A percentile compares a stretch with the other conserved stretches of the same genome.
Evolutionary conservation across 2,329 filamentous ascomycete genomes (phyloP).

Genomic region (Venturia nashicola): DNA sequence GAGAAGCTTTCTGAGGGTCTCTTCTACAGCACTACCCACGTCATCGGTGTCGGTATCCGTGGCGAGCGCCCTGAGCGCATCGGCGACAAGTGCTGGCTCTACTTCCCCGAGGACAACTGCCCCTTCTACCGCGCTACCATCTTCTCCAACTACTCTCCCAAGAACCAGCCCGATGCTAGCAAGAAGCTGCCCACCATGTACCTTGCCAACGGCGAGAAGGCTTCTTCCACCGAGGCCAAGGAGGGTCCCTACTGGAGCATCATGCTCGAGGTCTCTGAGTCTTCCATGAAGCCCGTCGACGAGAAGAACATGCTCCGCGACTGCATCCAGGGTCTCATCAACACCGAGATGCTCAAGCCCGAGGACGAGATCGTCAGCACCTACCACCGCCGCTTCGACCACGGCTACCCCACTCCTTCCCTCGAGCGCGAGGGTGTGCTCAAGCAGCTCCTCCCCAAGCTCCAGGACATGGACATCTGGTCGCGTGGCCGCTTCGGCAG

Average conservation of each 20-base stretch:
- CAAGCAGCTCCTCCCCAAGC: conserved; percentile 81
- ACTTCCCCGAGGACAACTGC: conserved; percentile 98
- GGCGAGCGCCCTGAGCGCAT: conserved; percentile 87
- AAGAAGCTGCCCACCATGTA: too few species aligned
- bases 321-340: conserved; percentile 90
- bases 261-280: conserved; percentile 98
- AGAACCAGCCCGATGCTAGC: conserved; percentile 86
- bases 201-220: too few species aligned
- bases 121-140: conserved; percentile 99
- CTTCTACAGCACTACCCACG: conserved; percentile 94
- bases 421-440: conserved; percentile 93
- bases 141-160: conserved; percentile 99
- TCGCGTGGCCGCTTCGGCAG: conserved; percentile 94
- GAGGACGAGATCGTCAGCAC: conserved; percentile 93
- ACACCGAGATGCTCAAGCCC: conserved; percentile 90
- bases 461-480: conserved; percentile 83
- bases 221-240: conserved; percentile 55
- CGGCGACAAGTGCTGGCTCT: conserved; percentile 99
- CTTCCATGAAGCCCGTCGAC: conserved; percentile 87
- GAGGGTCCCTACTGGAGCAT: conserved; percentile 98
- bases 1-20: conserved; percentile 75
- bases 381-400: conserved; percentile 95
- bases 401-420: conserved; percentile 91
- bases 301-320: conserved; percentile 73
- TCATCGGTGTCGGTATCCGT: conserved; percentile 90